phyloP scores from a whole-genome alignment of 2,329 filamentous ascomycete genomes.

The Emmonsiellopsis sp. region DNA sequence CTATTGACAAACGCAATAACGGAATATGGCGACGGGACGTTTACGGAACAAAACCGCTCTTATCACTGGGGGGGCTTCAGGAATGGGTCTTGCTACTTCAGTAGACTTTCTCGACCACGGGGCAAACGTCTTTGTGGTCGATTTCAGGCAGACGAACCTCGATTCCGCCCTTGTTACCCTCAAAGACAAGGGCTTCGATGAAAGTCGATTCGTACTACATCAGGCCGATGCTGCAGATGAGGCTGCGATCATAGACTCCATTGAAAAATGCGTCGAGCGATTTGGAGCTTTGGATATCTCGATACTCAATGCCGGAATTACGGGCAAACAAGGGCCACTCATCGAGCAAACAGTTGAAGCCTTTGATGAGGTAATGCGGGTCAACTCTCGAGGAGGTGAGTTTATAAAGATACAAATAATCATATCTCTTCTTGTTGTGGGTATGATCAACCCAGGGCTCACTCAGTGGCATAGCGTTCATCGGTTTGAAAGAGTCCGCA shows the following conservation, averaged over 20 bases:
- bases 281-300: not conserved
- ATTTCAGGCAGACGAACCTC: conserved; percentile 8
- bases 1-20: too few relatives aligned
- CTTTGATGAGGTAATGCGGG: not conserved
- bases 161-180: not conserved
- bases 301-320: not conserved
- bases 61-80: conserved; percentile 16
- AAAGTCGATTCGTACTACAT: not conserved
- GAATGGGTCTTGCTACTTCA: conserved; percentile 15
- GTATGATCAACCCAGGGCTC: not conserved
- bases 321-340: not conserved
- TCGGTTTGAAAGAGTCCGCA: not conserved
- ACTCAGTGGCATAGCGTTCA: not conserved
- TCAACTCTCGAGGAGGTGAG: not conserved
- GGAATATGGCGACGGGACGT: not conserved
- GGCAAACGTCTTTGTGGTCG: conserved; percentile 12
- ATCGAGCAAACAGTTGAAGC: not conserved
- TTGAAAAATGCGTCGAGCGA: not conserved
- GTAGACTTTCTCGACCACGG: conserved; percentile 12
- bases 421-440: too few relatives aligned
- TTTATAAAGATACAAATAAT: not conserved
- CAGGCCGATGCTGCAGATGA: not conserved
- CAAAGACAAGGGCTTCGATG: not conserved
- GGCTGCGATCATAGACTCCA: not conserved
- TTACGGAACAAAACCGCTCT: conserved; percentile 9